Evolutionary conservation across 2,329 filamentous ascomycete genomes (phyloP), one percentile per base, ranked within the genome.

Genomic region (Pseudogymnoascus pannorum): DNA sequence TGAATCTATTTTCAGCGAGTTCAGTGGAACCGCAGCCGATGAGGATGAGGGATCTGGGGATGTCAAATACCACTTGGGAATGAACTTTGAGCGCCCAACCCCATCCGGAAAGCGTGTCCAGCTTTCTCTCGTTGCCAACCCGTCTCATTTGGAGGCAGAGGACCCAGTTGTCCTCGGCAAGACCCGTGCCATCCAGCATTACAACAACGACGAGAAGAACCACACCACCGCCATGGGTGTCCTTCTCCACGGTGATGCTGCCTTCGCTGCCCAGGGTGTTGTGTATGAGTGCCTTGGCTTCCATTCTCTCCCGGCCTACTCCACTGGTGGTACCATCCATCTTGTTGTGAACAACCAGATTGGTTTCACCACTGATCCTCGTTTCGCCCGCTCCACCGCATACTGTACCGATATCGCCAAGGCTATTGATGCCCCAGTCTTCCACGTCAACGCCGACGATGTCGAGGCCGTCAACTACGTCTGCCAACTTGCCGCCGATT

Each of bases 341-440:
- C 82, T 99, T 67, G 87, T 99, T 63, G 93, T 97, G 69, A 99
- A 99, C 86, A 99, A 99, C 84, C 94, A 99, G 82, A 99, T 99
- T 75, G 94, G 94, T 76, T 99, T 99, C 82, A 99, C 94, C 60
- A 99, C 94, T 20, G 94, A 99, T 73, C 94, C 94, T 68, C 91
- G 94, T 72, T 99, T 96, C 76, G 88, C 94, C 69, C 92, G 94
- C 70, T 99, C 94, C 18, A 99, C 94, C 58, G 90, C 94, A 48
- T 99, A 99, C 85, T 99, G 94, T 79, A 97, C 94, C 44, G 94
- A 99, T 75, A 97, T 99, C 71, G 94, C 94, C 77, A 99, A 99
- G 82, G 91, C 94, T 59, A 97, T 99, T 68, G 94, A 99, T 70
- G 94, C 94, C 2, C 94, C 94, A 51, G 91, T 99, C 62, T 99